These are phyloP conservation scores for Ophiostoma tasmaniense DNA, from an alignment of 2,329 filamentous ascomycete species.

Conservation along the genomic window DNA sequence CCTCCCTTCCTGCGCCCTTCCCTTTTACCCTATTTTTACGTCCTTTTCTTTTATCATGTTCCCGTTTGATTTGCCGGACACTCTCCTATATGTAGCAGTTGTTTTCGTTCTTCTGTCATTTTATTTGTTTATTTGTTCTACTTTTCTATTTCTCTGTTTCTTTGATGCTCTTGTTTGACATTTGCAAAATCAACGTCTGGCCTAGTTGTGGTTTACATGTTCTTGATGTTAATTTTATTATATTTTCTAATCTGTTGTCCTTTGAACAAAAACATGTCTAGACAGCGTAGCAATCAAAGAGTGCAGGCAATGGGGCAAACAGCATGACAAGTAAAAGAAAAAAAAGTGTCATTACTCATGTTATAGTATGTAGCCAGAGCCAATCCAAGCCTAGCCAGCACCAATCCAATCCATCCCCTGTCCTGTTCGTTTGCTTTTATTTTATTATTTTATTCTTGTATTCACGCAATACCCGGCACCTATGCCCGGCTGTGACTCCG, in stretches of 20 bases:
- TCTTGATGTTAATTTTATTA: neutral
- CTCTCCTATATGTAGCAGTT: constrained; percentile 9
- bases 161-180: neutral
- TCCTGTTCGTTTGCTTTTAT: neutral
- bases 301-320: neutral
- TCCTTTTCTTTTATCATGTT: neutral
- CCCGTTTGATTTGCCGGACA: neutral
- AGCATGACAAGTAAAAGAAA: neutral
- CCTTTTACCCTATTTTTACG: neutral
- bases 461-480: too few species aligned
- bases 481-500: constrained; percentile 23
- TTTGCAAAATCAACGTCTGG: constrained; percentile 3
- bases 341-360: neutral
- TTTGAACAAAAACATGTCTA: neutral
- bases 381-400: neutral
- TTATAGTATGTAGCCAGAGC: neutral
- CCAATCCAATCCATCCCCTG: neutral
- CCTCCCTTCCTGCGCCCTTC: neutral
- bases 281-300: neutral
- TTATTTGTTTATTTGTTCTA: constrained; percentile 2
- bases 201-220: neutral
- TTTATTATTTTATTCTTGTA: neutral
- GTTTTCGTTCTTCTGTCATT: neutral
- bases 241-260: neutral
- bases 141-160: constrained; percentile 27